Base-by-base conservation (phyloP, 352 stramenopile species). In the Phytophthora foliorum region DNA sequence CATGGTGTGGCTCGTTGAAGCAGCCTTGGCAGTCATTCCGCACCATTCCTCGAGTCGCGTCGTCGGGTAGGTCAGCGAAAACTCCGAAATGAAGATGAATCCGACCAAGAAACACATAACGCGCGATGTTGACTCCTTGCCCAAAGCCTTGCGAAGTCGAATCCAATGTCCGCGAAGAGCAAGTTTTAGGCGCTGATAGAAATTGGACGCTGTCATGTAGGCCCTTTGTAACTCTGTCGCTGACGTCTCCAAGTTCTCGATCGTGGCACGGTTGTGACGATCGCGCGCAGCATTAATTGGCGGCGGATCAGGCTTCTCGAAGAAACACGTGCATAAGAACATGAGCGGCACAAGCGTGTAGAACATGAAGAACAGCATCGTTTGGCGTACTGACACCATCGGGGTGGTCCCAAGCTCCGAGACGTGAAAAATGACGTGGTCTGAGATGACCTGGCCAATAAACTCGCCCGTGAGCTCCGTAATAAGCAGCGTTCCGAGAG, bases 51-150 rank as follows among this genome's bases (percentile, higher is more conserved):
- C 69, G 3, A 86, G 63, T 24, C 78, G 56, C 2, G 34, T 65
- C 5, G 72, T 75, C 22, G 78, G 69, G 41, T 86, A 86, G 27
- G 63, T 73, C 10, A 86, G 52, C 16, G 78, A 80, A 45, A 86
- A 86, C 44, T 86, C 78, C 21, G 53, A 77, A 50, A 86, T 78
- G 60, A 86, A 77, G 31, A 86, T 63, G 45, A 81, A 86, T 17
- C 75, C 57, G 34, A 81, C 73, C 19, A 86, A 63, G 54, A 82
- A 86, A 9, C 64, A 56, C 6, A 75, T 67, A 21, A 84, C 64
- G 6, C 65, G 57, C 17, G 75, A 82, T 17, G 75, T 84, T 3
- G 78, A 74, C 29, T 78, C 57, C 44, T 74, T 77, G 49, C 63
- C 45, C 16, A 86, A 51, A 5, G 72, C 71, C 27, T 52, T 64